These are phyloP conservation scores for Stachybotrys chlorohalonatus DNA, from an alignment of 2,329 filamentous ascomycete species.

Conservation along the genomic window DNA sequence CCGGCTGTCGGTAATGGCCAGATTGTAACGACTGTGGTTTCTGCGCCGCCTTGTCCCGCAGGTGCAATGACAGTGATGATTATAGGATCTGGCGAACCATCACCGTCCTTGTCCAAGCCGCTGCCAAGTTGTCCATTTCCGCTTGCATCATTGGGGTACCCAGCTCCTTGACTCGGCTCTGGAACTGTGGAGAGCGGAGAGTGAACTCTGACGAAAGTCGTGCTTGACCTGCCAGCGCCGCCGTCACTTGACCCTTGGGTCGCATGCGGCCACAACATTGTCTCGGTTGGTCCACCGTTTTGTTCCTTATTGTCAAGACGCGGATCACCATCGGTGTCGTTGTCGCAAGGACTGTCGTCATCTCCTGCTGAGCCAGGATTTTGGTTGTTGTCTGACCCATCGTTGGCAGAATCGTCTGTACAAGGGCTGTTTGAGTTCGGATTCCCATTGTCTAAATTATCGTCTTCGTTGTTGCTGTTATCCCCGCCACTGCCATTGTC, in stretches of 20 bases:
- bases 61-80: conserved; percentile 15
- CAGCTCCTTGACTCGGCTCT: background rate
- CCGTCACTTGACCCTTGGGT: background rate
- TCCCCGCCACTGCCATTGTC: background rate
- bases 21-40: conserved; percentile 9
- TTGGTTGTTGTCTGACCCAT: background rate
- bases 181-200: background rate
- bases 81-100: conserved; percentile 1
- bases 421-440: background rate
- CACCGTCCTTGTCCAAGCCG: background rate
- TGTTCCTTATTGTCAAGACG: background rate
- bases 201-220: background rate
- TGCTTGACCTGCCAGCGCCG: background rate
- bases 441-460: background rate
- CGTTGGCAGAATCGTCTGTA: background rate
- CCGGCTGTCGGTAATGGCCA: background rate
- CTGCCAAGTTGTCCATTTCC: background rate
- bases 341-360: background rate
- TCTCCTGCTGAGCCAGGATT: background rate
- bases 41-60: conserved; percentile 7
- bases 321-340: background rate
- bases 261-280: background rate
- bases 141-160: background rate
- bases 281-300: background rate
- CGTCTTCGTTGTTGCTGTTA: background rate